These are phyloP conservation scores for Ceriops zippeliana DNA, from an alignment of 345 rosid species.

Conservation along the genomic window DNA sequence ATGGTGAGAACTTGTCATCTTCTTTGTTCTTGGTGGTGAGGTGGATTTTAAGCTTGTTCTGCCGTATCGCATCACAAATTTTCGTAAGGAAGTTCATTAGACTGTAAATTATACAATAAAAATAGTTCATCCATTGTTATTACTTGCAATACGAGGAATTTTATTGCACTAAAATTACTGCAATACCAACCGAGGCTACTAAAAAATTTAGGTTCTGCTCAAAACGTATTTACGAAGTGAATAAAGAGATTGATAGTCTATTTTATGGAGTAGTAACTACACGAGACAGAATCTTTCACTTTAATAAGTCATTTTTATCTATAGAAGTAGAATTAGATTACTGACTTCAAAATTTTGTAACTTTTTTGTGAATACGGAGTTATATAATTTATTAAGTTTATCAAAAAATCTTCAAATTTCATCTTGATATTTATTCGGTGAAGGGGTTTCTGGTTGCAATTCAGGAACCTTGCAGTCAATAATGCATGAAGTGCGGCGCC, in stretches of 20 bases:
- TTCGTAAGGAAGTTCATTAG: too few relatives aligned
- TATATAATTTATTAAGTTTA: background rate
- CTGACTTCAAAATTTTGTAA: background rate
- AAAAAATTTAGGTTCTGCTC: background rate
- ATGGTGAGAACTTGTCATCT: too few relatives aligned
- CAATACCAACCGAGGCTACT: background rate
- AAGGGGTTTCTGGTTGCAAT: conserved; percentile 25
- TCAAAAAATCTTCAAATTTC: conserved; percentile 49
- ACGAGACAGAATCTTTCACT: background rate
- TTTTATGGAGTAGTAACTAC: background rate
- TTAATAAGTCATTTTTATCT: background rate
- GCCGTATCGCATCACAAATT: too few relatives aligned
- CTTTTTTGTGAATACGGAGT: background rate
- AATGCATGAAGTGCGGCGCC: conserved; percentile 96
- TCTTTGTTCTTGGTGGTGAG: too few relatives aligned
- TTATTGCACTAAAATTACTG: too few relatives aligned
- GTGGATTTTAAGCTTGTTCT: too few relatives aligned
- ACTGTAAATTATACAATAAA: too few relatives aligned
- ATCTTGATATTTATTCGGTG: conserved; percentile 36
- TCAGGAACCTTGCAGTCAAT: conserved; percentile 55
- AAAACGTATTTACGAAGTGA: background rate
- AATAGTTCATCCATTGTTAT: too few relatives aligned
- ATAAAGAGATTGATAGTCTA: background rate
- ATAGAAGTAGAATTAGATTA: background rate
- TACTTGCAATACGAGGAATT: too few relatives aligned